Base-by-base conservation (phyloP, 371 early-diverging fungal genomes). In the Thermomucor indicae-seudaticae region DNA sequence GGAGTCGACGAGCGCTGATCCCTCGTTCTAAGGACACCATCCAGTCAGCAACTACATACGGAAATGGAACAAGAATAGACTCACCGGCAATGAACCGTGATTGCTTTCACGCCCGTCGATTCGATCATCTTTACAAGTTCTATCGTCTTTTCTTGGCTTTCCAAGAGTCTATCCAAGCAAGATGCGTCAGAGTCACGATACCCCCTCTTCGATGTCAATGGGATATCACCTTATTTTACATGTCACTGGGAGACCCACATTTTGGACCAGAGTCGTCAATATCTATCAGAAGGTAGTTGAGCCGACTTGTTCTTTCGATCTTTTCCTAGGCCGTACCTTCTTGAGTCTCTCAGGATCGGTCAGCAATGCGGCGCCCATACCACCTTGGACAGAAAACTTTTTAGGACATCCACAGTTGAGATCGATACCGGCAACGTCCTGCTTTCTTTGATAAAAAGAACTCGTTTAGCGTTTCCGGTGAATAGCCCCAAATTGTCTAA, bases 321-420 rank as follows among this genome's bases (percentile, higher is more conserved):
- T 39, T 11, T 31, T 38, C 17, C 16, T 28, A 30, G 1, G 19
- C n/a, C 20, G 11, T 70, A 79, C 79, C 23, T 74, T 65, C 49
- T 80, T 76, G 42, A 97, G 70, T 27, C 72, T 69, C 32, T 95
- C 96, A 5, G 95, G 96, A 35, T 92, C 78, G 2, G 82, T 65
- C 48, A 97, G 66, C 35, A 97, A 69, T 7, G 95, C 95, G 5
- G 96, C 92, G 12, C 98, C 98, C 97, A 97, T 97, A 8, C 95
- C 93, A 17, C 88, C 93, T 38, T 84, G 83, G n/a, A 96, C 61
- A 2, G 95, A 95, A 56, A 98, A 98, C 53, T 81, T 78, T 56
- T 96, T 96, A 0, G 97, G 98, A 53, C 98, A 98, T 4, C 98
- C 98, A 65, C 98, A 98, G 70, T 98, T 98, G 43, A 98, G 57